Conservation (phyloP, 768 basidiomycete species). For the Lentinula lateritia region DNA sequence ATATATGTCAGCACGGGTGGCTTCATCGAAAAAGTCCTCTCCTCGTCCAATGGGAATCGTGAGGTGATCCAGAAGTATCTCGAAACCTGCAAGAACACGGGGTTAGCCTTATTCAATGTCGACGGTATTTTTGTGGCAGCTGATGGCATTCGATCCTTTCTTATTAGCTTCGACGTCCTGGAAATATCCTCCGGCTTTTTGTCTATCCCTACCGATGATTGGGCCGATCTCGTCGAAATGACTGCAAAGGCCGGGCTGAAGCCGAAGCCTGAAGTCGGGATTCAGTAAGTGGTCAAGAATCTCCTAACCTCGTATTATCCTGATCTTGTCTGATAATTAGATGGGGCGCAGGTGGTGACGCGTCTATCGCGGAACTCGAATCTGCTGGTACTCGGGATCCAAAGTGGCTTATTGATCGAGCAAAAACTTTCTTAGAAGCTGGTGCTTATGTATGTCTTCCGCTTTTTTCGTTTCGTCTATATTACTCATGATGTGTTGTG, state of each 20-base stretch:
- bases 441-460: conserved; percentile 24
- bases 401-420: conserved; percentile 34
- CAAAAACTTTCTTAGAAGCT: conserved; percentile 33
- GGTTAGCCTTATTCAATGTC: not conserved
- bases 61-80: conserved; percentile 29
- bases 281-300: conserved; percentile 20
- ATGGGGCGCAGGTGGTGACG: conserved; percentile 40
- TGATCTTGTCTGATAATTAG: not conserved
- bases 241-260: conserved; percentile 32
- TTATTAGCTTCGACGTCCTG: conserved; percentile 34
- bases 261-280: conserved; percentile 40
- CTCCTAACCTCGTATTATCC: too few relatives aligned
- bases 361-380: conserved; percentile 31
- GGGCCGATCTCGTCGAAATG: conserved; percentile 33
- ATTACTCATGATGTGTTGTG: too few relatives aligned
- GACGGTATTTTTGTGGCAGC: not conserved
- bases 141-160: not conserved
- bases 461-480: not conserved
- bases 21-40: conserved; percentile 32
- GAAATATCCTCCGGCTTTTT: conserved; percentile 40
- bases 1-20: conserved; percentile 38
- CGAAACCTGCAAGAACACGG: conserved; percentile 14
- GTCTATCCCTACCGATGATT: conserved; percentile 39
- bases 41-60: conserved; percentile 26
- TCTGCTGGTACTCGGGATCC: conserved; percentile 32